Evolutionary conservation across 495 filamentous ascomycete genomes (phyloP).

Genomic region (Tuber microsphaerosporum): DNA sequence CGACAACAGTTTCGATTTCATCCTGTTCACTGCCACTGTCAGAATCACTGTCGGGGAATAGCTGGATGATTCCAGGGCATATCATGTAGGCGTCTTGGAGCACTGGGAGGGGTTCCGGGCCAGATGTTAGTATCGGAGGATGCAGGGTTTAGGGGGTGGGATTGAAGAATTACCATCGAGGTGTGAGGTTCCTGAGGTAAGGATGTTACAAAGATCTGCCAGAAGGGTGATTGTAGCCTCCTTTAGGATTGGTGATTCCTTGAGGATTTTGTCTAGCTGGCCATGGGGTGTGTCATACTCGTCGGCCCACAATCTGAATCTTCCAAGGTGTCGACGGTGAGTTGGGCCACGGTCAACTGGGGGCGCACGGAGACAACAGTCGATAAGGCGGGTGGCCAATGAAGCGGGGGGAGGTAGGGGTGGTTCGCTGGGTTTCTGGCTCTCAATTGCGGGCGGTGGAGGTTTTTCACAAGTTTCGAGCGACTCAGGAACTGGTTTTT

Average conservation of each 20-base stretch:
- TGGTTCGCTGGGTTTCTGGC: background rate
- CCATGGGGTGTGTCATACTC: background rate
- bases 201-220: background rate
- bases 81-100: background rate
- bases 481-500: background rate
- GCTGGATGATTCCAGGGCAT: background rate
- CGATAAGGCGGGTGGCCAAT: background rate
- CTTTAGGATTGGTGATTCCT: background rate
- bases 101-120: background rate
- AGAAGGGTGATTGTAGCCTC: background rate
- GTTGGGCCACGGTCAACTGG: background rate
- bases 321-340: background rate
- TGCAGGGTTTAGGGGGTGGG: background rate
- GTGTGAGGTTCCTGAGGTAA: background rate
- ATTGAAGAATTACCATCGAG: background rate
- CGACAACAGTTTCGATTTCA: background rate
- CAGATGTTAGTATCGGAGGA: background rate
- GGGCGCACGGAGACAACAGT: background rate
- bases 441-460: background rate
- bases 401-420: background rate
- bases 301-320: background rate
- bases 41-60: background rate
- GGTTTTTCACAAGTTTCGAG: background rate
- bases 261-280: background rate
- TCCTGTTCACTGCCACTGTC: background rate